Percentiles rank a stretch among this genome's conserved stretches.
Evolutionary conservation across 768 basidiomycete genomes (phyloP).

Genomic region (Trametes punicea): DNA sequence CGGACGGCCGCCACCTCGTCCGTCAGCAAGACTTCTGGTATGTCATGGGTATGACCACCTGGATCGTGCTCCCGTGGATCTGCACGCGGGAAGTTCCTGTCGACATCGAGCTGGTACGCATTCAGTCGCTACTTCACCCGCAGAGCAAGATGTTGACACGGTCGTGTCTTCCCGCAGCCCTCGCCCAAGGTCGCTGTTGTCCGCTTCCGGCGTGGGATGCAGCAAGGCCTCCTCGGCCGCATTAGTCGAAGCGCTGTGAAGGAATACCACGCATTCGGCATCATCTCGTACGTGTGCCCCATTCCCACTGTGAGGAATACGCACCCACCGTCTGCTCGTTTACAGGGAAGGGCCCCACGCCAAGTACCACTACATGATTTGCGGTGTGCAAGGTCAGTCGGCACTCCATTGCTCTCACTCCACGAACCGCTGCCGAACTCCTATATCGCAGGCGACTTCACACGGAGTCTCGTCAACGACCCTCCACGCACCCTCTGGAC

Average conservation of each 20-base stretch:
- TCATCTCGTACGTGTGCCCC: constrained; percentile 54
- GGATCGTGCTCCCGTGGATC: constrained; percentile 76
- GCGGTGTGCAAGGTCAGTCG: constrained; percentile 57
- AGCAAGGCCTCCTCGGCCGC: constrained; percentile 73
- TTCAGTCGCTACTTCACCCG: background rate
- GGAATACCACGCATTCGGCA: constrained; percentile 84
- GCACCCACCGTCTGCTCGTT: background rate
- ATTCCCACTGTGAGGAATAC: constrained; percentile 12
- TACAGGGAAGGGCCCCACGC: constrained; percentile 66
- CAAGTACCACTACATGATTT: constrained; percentile 77
- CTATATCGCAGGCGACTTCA: constrained; percentile 59
- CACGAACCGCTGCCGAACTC: constrained; percentile 18
- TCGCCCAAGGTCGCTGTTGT: constrained; percentile 77
- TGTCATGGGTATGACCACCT: constrained; percentile 65
- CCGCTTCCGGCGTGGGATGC: constrained; percentile 80
- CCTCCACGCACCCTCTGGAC: constrained; percentile 76
- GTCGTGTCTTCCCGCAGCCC: constrained; percentile 43
- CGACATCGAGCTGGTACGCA: constrained; percentile 69
- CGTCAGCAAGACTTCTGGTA: constrained; percentile 79
- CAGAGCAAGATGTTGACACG: constrained; percentile 1
- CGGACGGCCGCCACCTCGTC: constrained; percentile 50
- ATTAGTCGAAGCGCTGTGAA: constrained; percentile 69
- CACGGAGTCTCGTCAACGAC: constrained; percentile 62
- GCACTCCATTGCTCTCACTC: background rate
- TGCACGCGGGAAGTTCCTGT: constrained; percentile 70